phyloP scores from a whole-genome alignment of 768 basidiomycete species.

The Porpolomopsis calyptriformis region DNA sequence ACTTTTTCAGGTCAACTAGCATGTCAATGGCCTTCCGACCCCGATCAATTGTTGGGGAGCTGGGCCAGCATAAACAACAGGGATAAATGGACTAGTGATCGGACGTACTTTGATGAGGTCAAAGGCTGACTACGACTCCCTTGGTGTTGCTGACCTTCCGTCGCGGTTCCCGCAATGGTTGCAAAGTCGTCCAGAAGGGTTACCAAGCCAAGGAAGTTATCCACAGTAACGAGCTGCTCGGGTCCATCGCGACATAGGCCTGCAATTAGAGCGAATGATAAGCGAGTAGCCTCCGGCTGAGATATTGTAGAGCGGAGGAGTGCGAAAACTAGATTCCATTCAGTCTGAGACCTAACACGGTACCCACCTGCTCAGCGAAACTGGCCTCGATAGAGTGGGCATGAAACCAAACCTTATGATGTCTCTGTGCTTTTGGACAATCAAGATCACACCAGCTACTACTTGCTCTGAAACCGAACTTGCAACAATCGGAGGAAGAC shows the following conservation, averaged over 20 bases:
- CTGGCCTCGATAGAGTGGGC: background rate
- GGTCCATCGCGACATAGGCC: slow-evolving; percentile 54
- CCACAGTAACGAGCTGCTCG: slow-evolving; percentile 50
- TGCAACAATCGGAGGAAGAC: slow-evolving; percentile 64
- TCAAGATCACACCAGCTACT: slow-evolving; percentile 66
- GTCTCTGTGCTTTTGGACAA: slow-evolving; percentile 66
- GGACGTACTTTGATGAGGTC: slow-evolving; percentile 39
- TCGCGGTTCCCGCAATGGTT: slow-evolving; percentile 48
- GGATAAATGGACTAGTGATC: background rate
- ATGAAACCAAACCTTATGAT: slow-evolving; percentile 48
- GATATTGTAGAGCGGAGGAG: slow-evolving; percentile 76
- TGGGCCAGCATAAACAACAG: slow-evolving; percentile 16
- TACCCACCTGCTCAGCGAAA: slow-evolving; percentile 2
- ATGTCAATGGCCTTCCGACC: slow-evolving; percentile 79
- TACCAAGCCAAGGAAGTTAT: slow-evolving; percentile 74
- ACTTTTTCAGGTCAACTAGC: slow-evolving; percentile 60
- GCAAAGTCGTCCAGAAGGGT: slow-evolving; percentile 84
- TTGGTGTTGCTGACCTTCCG: slow-evolving; percentile 47
- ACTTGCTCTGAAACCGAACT: slow-evolving; percentile 87
- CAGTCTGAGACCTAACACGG: slow-evolving; percentile 66
- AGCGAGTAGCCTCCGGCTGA: slow-evolving; percentile 78
- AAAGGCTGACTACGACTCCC: slow-evolving; percentile 41
- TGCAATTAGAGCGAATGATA: slow-evolving; percentile 72
- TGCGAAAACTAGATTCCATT: slow-evolving; percentile 91
- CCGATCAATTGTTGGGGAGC: slow-evolving; percentile 69